Conservation (phyloP, 768 basidiomycete genomes). For the Dentipellis fragilis region DNA sequence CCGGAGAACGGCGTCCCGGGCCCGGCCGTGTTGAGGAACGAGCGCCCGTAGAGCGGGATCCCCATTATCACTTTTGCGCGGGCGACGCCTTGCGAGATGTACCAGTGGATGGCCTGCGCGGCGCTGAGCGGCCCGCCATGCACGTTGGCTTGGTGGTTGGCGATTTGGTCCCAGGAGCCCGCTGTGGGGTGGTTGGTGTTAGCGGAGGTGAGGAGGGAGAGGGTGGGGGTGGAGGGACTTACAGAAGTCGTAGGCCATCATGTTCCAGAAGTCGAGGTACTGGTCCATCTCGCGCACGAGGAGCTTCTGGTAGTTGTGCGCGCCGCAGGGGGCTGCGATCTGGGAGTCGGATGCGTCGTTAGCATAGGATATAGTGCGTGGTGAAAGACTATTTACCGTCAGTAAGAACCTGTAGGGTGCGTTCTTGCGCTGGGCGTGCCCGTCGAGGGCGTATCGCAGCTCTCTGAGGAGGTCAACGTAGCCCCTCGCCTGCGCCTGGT, state of each 20-base stretch:
- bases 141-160: constrained; percentile 83
- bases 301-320: constrained; percentile 74
- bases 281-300: constrained; percentile 77
- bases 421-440: constrained; percentile 58
- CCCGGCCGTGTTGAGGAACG: constrained; percentile 78
- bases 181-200: constrained; percentile 29
- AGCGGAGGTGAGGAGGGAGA: too few species aligned
- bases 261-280: constrained; percentile 90
- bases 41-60: constrained; percentile 88
- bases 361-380: not conserved
- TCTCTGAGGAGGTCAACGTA: constrained; percentile 78
- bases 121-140: constrained; percentile 59
- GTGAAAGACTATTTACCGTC: constrained; percentile 40
- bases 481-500: constrained; percentile 66
- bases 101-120: constrained; percentile 59
- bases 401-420: constrained; percentile 58
- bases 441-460: constrained; percentile 65
- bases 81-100: constrained; percentile 58
- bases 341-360: constrained; percentile 20
- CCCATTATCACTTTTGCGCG: constrained; percentile 81
- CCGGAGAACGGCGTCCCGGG: constrained; percentile 75
- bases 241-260: constrained; percentile 92
- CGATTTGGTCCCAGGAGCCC: constrained; percentile 63
- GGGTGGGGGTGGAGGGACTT: constrained; percentile 14
- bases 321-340: constrained; percentile 92